Evolutionary conservation across 768 basidiomycete genomes (phyloP).

Genomic region (Sutorius australiensis): DNA sequence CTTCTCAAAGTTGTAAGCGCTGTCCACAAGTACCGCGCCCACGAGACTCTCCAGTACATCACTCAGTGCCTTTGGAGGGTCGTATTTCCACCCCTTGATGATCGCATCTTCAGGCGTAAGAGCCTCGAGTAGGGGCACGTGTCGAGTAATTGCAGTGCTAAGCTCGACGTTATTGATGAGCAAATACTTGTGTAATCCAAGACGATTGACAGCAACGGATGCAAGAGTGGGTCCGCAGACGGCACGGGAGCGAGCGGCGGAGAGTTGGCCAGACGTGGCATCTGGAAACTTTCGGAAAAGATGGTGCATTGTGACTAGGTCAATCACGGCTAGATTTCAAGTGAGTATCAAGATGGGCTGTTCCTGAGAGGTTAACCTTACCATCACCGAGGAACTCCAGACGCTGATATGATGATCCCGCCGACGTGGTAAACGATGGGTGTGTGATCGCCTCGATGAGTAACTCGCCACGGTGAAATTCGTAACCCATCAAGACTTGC

Average conservation of each 20-base stretch:
- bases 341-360: slow-evolving; percentile 4
- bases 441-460: slow-evolving; percentile 83
- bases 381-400: slow-evolving; percentile 90
- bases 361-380: slow-evolving; percentile 34
- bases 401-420: slow-evolving; percentile 71
- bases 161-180: slow-evolving; percentile 69
- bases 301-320: slow-evolving; percentile 68
- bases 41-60: slow-evolving; percentile 84
- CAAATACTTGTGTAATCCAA: slow-evolving; percentile 66
- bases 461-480: slow-evolving; percentile 58
- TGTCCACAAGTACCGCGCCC: slow-evolving; percentile 81
- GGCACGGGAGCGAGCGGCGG: slow-evolving; percentile 63
- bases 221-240: slow-evolving; percentile 76
- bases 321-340: slow-evolving; percentile 53
- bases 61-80: slow-evolving; percentile 81
- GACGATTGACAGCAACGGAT: slow-evolving; percentile 57
- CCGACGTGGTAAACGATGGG: slow-evolving; percentile 60
- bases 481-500: slow-evolving; percentile 66
- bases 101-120: slow-evolving; percentile 61
- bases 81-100: slow-evolving; percentile 69
- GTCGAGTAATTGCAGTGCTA: slow-evolving; percentile 56
- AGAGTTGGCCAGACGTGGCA: slow-evolving; percentile 74
- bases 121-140: slow-evolving; percentile 55
- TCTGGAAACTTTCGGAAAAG: slow-evolving; percentile 65
- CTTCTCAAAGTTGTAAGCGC: slow-evolving; percentile 68